A percentile compares a stretch with the other conserved stretches of the same genome.
Conservation (phyloP, 2,329 filamentous ascomycete genomes). For the Xylaria sp. region DNA sequence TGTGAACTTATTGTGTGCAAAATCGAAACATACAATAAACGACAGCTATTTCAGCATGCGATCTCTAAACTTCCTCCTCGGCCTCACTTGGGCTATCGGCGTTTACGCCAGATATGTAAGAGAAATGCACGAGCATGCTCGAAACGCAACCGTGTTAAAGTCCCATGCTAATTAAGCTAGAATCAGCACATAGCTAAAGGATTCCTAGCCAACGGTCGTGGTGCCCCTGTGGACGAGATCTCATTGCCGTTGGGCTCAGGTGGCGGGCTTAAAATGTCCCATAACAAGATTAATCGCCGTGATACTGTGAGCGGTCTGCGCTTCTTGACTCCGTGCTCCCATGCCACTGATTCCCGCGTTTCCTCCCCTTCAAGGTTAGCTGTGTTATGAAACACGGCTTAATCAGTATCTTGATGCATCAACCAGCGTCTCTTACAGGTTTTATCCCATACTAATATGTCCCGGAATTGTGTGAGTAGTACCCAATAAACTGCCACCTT, state of each 20-base stretch:
- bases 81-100: conserved; percentile 13
- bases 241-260: not conserved
- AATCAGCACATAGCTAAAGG: not conserved
- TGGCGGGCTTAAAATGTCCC: not conserved
- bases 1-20: not conserved
- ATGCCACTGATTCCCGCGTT: not conserved
- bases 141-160: too few species aligned
- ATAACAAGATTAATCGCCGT: conserved; percentile 13
- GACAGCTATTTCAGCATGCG: conserved; percentile 14
- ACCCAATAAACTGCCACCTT: conserved; percentile 36
- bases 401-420: not conserved
- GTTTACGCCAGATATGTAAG: conserved; percentile 25
- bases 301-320: conserved; percentile 28
- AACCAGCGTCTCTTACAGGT: not conserved
- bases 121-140: not conserved
- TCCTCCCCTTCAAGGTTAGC: too few species aligned
- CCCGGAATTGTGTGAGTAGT: conserved; percentile 6
- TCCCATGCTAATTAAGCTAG: conserved; percentile 10
- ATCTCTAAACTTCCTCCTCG: conserved; percentile 5
- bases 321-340: not conserved
- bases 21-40: not conserved
- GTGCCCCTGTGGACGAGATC: not conserved
- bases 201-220: not conserved
- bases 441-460: not conserved
- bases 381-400: too few species aligned